These are phyloP conservation scores for Ilex aquifolium DNA, from an alignment of 257 asterid species.

Conservation along the genomic window DNA sequence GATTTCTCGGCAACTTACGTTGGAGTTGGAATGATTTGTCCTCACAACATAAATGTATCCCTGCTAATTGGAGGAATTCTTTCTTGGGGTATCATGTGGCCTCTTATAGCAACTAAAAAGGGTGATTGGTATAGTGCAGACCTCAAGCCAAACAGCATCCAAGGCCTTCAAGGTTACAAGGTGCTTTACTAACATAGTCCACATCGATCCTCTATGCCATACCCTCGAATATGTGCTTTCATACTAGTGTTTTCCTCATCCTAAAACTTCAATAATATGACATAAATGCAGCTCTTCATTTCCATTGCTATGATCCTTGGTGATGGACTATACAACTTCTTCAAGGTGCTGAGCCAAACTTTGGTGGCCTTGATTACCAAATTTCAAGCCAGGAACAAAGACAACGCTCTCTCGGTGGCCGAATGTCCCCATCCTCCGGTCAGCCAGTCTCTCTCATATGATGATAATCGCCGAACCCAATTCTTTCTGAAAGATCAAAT, in stretches of 20 bases:
- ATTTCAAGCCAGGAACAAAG: slow-evolving; percentile 45
- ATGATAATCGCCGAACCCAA: slow-evolving; percentile 60
- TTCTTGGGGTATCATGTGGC: slow-evolving; percentile 99
- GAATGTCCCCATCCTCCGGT: slow-evolving; percentile 15
- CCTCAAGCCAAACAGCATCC: slow-evolving; percentile 37
- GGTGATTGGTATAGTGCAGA: slow-evolving; percentile 77
- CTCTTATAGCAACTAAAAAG: slow-evolving; percentile 51
- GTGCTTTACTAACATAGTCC: slow-evolving; percentile 22
- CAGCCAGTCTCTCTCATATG: slow-evolving; percentile 39
- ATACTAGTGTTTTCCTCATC: not conserved
- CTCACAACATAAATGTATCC: slow-evolving; percentile 72
- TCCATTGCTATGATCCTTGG: slow-evolving; percentile 95
- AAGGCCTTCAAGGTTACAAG: slow-evolving; percentile 90
- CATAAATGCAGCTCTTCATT: slow-evolving; percentile 53
- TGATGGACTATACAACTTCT: slow-evolving; percentile 84
- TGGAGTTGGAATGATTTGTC: slow-evolving; percentile 98
- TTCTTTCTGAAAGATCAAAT: slow-evolving; percentile 83
- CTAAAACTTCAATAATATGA: no score
- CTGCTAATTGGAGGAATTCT: slow-evolving; percentile 77
- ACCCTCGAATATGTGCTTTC: no score
- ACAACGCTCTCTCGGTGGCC: no score
- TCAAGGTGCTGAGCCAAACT: slow-evolving; percentile 70
- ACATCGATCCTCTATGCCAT: no score
- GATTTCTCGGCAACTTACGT: slow-evolving; percentile 95
- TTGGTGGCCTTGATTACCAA: slow-evolving; percentile 54